A percentile compares a stretch with the other conserved stretches of the same genome.
phyloP scores from a whole-genome alignment of 2,329 filamentous ascomycete species.

The Xylariaceae sp. region DNA sequence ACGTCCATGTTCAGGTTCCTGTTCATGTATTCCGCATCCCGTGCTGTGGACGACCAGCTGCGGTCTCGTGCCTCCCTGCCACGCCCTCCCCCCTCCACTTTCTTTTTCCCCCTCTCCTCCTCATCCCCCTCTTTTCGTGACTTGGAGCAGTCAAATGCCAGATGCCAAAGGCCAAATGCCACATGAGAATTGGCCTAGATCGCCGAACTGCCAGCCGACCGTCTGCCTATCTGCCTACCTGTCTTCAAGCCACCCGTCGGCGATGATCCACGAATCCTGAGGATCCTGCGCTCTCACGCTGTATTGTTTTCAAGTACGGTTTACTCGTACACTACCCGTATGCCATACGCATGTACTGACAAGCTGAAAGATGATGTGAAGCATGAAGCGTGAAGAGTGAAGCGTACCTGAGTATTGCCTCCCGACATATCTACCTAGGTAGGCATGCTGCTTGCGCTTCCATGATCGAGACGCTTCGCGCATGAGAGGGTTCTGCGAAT shows the following conservation, averaged over 20 bases:
- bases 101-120: background rate
- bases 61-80: background rate
- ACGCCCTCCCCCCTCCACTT: background rate
- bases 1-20: background rate
- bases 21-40: background rate
- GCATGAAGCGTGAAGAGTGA: background rate
- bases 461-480: background rate
- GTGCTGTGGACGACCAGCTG: background rate
- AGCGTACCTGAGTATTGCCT: constrained; percentile 1
- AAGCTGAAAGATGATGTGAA: background rate
- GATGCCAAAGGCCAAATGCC: background rate
- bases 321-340: too few relatives aligned
- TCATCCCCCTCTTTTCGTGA: background rate
- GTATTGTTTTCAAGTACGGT: too few relatives aligned
- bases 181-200: background rate
- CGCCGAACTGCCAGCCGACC: constrained; percentile 1
- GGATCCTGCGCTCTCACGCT: background rate
- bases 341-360: background rate
- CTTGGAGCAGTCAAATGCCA: background rate
- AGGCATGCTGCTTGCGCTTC: background rate
- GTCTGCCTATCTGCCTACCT: constrained; percentile 1
- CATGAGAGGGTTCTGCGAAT: too few relatives aligned
- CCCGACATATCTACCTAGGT: too few relatives aligned
- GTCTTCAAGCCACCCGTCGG: constrained; percentile 2
- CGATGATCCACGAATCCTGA: background rate